Conservation (phyloP, 2,329 filamentous ascomycete genomes). For the Trichoderma sp. region DNA sequence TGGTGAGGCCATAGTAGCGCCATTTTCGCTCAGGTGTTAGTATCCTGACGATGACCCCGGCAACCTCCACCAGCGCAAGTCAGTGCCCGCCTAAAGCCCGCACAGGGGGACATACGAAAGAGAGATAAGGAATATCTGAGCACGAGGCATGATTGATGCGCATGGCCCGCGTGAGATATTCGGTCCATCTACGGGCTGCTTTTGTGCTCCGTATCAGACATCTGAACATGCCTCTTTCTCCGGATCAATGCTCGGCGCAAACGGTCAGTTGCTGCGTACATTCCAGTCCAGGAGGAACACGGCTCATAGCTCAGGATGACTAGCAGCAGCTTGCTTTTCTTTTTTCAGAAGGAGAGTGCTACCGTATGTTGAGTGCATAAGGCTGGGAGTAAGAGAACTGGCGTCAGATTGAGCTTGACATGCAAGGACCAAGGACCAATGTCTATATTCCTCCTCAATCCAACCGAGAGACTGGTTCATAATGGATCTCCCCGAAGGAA, state of each 20-base stretch:
- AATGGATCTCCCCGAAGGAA: neutral
- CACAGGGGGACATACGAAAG: constrained; percentile 7
- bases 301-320: neutral
- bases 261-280: constrained; percentile 2
- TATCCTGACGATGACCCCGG: constrained; percentile 17
- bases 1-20: constrained; percentile 16
- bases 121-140: constrained; percentile 4
- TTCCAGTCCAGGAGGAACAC: constrained; percentile 8
- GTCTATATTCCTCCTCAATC: neutral
- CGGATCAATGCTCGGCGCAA: constrained; percentile 22
- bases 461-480: constrained; percentile 22
- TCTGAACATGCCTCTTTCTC: neutral
- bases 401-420: neutral
- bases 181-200: constrained; percentile 12
- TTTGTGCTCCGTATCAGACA: neutral
- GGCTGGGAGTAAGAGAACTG: neutral
- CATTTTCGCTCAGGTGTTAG: constrained; percentile 15
- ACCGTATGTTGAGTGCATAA: neutral
- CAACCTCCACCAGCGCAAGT: constrained; percentile 17
- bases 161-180: neutral
- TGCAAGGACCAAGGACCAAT: neutral
- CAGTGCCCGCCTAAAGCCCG: constrained; percentile 12
- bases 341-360: neutral
- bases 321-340: neutral
- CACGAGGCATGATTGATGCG: constrained; percentile 8